Percentiles rank a stretch among this genome's conserved stretches.
phyloP scores from a whole-genome alignment of 2,329 filamentous ascomycete species.

The Fusarium sororula region DNA sequence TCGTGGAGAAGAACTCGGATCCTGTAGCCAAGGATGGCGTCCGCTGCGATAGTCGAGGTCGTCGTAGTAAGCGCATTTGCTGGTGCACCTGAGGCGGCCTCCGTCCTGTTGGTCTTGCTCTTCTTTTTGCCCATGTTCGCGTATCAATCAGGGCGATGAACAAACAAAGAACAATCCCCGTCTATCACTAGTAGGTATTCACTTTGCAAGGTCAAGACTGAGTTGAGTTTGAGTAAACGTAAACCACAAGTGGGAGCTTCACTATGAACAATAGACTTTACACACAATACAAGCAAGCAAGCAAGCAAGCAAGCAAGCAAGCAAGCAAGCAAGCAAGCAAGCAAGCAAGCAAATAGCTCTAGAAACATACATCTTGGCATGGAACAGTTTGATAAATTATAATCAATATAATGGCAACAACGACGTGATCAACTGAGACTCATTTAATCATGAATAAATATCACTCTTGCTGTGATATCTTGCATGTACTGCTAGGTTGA shows the following conservation, averaged over 20 bases:
- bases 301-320: background rate
- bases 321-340: background rate
- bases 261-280: background rate
- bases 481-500: background rate
- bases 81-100: background rate
- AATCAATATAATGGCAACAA: background rate
- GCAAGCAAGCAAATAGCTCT: background rate
- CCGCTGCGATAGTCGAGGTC: background rate
- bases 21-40: constrained; percentile 1
- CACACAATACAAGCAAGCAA: background rate
- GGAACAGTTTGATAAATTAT: background rate
- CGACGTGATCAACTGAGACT: background rate
- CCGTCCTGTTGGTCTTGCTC: background rate
- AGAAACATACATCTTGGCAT: background rate
- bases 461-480: background rate
- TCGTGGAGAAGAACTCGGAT: constrained; percentile 6
- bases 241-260: background rate
- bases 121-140: background rate
- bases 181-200: background rate
- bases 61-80: background rate
- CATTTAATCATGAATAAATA: background rate
- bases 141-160: background rate
- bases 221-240: background rate
- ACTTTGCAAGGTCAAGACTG: background rate
- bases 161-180: background rate